Base-by-base conservation (phyloP, 140 eudicot genomes). In the Anethum foeniculum region DNA sequence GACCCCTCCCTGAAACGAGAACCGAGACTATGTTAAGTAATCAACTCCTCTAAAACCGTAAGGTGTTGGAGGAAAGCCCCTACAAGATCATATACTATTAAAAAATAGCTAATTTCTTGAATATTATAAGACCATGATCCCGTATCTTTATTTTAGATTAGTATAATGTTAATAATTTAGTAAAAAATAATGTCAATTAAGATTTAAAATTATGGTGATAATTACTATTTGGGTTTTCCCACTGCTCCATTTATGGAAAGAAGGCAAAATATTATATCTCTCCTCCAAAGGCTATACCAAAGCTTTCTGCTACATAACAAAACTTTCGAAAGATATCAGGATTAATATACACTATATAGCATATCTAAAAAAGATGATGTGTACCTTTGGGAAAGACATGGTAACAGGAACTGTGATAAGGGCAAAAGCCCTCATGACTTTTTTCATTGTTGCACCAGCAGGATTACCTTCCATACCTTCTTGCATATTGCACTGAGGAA, bases 391-490 rank as follows among this genome's bases (percentile, higher is more conserved):
- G 78, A 95, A 95, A 85, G 56, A 81, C 62, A 86, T 77, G 27
- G 99, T 95, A 39, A 95, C 76, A 46, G 98, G 99, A 73, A 95
- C 88, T 6, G 96, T 86, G 77, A 93, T 87, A 80, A 82, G 87
- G 39, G 98, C 99, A 88, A 95, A 88, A 74, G 28, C 96, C 82
- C 99, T 87, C 52, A 93, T 88, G 76, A 92, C 93, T 43, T 87
- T 93, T 77, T 95, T 95, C 87, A 93, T 89, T 30, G 97, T 91
- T 21, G 30, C 52, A 52, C 90, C 99, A 75, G 93, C 85, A 16
- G 98, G 97, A 79, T 95, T 95, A 60, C 99, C 99, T 80, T 91
- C 98, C 87, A 93, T 28, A 19, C 99, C 99, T 82, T 91, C 92
- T 86, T 91, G 99, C 89, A 88, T 86, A 80, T 93, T 93, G 82